Base-by-base conservation (phyloP, 2,329 filamentous ascomycete species). In the Phaeosphaeria sp. region DNA sequence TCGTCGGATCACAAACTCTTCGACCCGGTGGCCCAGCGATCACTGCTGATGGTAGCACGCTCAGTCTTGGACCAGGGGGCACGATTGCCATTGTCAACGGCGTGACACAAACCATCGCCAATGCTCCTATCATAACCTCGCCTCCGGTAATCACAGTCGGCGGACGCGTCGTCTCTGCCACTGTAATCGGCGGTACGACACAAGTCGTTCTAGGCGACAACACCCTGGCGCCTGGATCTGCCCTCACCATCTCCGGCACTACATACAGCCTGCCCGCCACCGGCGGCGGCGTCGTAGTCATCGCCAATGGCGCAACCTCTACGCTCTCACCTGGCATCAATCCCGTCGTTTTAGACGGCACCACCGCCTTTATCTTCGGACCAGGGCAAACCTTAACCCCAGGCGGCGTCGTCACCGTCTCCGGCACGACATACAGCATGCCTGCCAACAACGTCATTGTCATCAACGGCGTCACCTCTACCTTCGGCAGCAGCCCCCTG, bases 1-100 rank as follows among this genome's bases (percentile, higher is more conserved):
- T 75, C 6, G 55, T 79, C n/a, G 75, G 69, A 15, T 64, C 71
- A 6, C 52, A 75, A 44, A 77, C 70, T 6, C 65, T 79, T 2
- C 59, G 58, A 25, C 69, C 74, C 22, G 77, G 76, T 24, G 77
- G 77, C 1, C 62, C 74, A 6, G 64, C 73, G 0, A 65, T 80
- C 18, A 72, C 69, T 0, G 66, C 80, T 0, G 71, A 74, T 40
- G 78, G 65, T 5, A 78, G 75, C 27, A 72, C 67, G 5, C 50
- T 78, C 1, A 75, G 72, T 15, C 59, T 78, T 3, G 73, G 68
- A 13, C 69, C 76, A 13, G 77, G 72, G 40, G 77, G 72, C 8
- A 71, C 67, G 17, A 71, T 76, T 21, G 67, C 78, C 0, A 61
- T 80, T 0, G 68, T 79, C 20, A 77, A 77, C 47, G 74, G 74